Evolutionary conservation across 495 filamentous ascomycete genomes (phyloP).

Genomic region (Clohesyomyces aquaticus): DNA sequence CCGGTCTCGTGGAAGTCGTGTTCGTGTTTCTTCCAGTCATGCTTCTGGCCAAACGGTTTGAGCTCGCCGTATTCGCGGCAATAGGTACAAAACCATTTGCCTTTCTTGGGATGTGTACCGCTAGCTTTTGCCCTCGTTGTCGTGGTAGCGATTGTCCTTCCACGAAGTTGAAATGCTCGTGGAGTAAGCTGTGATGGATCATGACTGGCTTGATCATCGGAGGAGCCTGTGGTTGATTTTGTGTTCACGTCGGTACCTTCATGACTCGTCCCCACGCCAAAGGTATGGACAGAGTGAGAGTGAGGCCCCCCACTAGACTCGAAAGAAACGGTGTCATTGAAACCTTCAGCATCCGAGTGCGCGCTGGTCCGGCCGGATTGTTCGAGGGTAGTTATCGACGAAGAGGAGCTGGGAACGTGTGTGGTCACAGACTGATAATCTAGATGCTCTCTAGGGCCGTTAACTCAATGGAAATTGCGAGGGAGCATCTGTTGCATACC

Average conservation of each 20-base stretch:
- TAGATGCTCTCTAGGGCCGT: not conserved
- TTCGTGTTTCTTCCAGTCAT: constrained; percentile 32
- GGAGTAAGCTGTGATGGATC: too few relatives aligned
- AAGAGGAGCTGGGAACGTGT: not conserved
- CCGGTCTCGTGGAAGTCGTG: constrained; percentile 23
- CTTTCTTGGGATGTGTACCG: not conserved
- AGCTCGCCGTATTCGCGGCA: constrained; percentile 9
- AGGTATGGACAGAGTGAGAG: not conserved
- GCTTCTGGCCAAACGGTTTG: constrained; percentile 16
- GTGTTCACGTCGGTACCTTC: too few relatives aligned
- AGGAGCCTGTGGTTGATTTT: too few relatives aligned
- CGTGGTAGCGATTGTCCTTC: too few relatives aligned
- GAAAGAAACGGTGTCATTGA: not conserved
- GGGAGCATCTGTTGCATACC: not conserved
- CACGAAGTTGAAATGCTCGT: too few relatives aligned
- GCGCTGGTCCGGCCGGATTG: not conserved
- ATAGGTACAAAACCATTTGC: constrained; percentile 14
- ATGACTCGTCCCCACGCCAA: not conserved
- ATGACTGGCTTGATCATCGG: too few relatives aligned
- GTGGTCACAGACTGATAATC: not conserved
- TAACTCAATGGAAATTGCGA: not conserved
- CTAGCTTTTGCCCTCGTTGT: too few relatives aligned
- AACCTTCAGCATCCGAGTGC: not conserved
- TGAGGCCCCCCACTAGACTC: not conserved
- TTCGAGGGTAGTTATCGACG: not conserved